Evolutionary conservation across 176 grass and related monocot genomes (phyloP), one percentile per base, ranked within the genome.

Genomic region (Oryza glaberrima): DNA sequence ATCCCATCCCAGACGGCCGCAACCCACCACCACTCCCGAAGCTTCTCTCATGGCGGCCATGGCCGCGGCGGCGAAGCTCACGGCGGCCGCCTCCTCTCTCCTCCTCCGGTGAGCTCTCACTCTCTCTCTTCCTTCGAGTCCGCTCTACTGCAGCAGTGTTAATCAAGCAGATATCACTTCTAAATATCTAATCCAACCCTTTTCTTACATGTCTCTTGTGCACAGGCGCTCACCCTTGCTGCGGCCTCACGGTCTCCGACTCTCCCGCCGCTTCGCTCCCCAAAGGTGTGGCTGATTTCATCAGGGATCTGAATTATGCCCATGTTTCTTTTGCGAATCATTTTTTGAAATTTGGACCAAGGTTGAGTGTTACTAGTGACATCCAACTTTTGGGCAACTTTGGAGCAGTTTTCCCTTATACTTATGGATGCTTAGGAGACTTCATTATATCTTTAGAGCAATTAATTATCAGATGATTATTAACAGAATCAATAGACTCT

Each of bases 1-100:
- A n/a, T 22, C 56, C 56, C 7, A 41, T 22, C 22, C 7, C 40
- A 1, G 0, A 38, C 36, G 36, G 36, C 36, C 36, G 36, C 36
- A 38, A 38, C 36, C 5, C 36, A 38, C 36, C 58, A 23, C 1
- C 56, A 17, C 7, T 44, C 64, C 65, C 60, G 52, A 6, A 72
- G 43, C 43, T 8, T 56, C 72, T 73, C 73, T 47, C 23, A 90
- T 90, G 88, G 88, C 83, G 54, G 69, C 78, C 54, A 81, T 79
- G 77, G 77, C 83, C 64, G 83, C 78, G 52, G 78, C 88, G 7
- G 83, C 88, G 34, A 73, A 35, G 58, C 73, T 90, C 17, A 77
- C 79, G 67, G 72, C 83, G 19, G 73, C 88, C 58, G 58, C 83
- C 19, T 90, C 88, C 67, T 78, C 88, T 6, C 67, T 86, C 32